Percentiles rank a stretch among this genome's conserved stretches.
Conservation (phyloP, 2,329 filamentous ascomycete genomes). For the Dendryphion nanum region DNA sequence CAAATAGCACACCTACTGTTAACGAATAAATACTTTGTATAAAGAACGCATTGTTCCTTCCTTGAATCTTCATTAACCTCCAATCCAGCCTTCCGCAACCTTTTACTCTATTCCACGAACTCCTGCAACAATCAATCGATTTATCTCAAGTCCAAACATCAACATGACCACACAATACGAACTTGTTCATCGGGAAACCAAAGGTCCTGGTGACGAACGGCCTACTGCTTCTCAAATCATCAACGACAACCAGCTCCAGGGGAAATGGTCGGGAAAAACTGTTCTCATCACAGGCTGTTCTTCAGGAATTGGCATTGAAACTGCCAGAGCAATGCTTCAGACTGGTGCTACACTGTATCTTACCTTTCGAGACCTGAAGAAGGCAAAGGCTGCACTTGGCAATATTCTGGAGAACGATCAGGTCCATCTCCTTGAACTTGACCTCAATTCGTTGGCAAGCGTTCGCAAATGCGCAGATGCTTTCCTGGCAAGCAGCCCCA, state of each 20-base stretch:
- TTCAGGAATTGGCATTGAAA: constrained; percentile 17
- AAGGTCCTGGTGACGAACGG: constrained; percentile 7
- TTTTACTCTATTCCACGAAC: no score
- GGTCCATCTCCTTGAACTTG: no score
- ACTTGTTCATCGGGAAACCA: no score
- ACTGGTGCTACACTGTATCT: not conserved
- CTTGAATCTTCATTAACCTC: no score
- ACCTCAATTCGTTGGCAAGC: not conserved
- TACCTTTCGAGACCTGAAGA: not conserved
- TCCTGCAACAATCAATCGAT: no score
- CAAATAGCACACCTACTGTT: no score
- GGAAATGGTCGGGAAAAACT: constrained; percentile 22
- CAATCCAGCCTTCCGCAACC: no score
- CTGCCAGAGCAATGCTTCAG: constrained; percentile 37
- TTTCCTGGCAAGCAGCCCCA: constrained; percentile 38
- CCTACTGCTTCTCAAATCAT: constrained; percentile 41
- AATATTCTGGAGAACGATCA: constrained; percentile 5
- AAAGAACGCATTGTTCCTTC: no score
- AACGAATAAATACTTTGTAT: no score
- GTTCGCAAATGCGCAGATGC: constrained; percentile 41
- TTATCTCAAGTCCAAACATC: no score
- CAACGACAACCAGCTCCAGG: constrained; percentile 33
- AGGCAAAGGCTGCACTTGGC: not conserved
- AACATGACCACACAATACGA: no score
- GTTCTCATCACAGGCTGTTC: constrained; percentile 16